phyloP scores from a whole-genome alignment of 2,329 filamentous ascomycete species.

The Fusarium sp. region DNA sequence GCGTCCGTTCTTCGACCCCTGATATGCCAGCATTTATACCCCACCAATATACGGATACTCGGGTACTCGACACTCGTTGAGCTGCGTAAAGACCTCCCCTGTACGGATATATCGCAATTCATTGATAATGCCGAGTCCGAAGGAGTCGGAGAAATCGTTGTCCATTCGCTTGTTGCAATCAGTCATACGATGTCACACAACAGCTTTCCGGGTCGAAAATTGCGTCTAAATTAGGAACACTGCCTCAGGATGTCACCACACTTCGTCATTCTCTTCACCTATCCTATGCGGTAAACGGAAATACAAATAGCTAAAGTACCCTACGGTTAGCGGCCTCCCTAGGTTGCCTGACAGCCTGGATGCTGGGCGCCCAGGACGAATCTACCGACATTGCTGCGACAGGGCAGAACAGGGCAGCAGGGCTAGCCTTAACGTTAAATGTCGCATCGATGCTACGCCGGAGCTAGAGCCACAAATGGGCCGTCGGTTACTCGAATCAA shows the following conservation, averaged over 20 bases:
- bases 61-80: not conserved
- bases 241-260: not conserved
- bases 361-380: not conserved
- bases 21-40: not conserved
- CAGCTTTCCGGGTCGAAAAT: not conserved
- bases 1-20: not conserved
- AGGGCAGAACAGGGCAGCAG: not conserved
- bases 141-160: not conserved
- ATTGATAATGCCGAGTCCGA: not conserved
- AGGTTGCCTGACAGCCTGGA: not conserved
- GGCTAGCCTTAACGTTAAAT: constrained; percentile 3
- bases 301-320: not conserved
- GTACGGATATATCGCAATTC: not conserved
- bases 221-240: not conserved
- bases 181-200: not conserved
- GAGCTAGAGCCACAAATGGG: not conserved
- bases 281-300: not conserved
- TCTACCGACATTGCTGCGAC: not conserved
- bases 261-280: not conserved
- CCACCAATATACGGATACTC: not conserved
- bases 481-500: not conserved
- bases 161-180: not conserved
- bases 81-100: not conserved
- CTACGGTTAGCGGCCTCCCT: not conserved
- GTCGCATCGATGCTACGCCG: not conserved